phyloP scores from a whole-genome alignment of 208 protist genomes.

The Trypanosoma congolense region DNA sequence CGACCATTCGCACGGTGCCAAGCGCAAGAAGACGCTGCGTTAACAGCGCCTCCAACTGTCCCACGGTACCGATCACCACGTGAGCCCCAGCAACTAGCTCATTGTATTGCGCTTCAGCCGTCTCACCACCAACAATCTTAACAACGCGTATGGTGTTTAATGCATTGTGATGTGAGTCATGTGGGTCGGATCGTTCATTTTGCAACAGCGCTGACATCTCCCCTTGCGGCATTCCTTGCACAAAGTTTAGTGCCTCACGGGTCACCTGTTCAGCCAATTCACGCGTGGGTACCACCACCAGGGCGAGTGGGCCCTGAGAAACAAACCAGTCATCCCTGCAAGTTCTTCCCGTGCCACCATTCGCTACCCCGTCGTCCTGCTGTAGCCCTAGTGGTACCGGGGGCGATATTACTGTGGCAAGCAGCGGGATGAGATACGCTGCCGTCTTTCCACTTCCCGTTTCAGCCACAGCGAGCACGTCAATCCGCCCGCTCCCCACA shows the following conservation, averaged over 20 bases:
- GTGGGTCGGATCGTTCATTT: conserved; percentile 1
- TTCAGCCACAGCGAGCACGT: conserved; percentile 87
- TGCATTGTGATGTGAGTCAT: conserved; percentile 22
- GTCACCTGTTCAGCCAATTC: conserved; percentile 92
- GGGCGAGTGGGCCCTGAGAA: conserved; percentile 68
- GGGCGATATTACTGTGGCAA: conserved; percentile 56
- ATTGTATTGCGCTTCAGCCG: conserved; percentile 46
- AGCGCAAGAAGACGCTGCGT: conserved; percentile 61
- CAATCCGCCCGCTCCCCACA: conserved; percentile 28
- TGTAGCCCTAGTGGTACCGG: conserved; percentile 31
- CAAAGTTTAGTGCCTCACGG: conserved; percentile 18
- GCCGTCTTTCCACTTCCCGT: conserved; percentile 94
- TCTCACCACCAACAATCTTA: conserved; percentile 73
- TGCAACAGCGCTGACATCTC: conserved; percentile 13
- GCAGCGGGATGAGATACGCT: conserved; percentile 86
- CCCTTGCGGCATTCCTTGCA: conserved; percentile 1
- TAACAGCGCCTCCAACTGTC: conserved; percentile 65
- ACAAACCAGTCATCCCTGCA: conserved; percentile 52
- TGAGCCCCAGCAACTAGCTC: conserved; percentile 49
- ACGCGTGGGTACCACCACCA: conserved; percentile 90
- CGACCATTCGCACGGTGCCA: conserved; percentile 67
- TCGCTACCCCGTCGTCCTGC: not conserved
- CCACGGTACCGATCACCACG: conserved; percentile 81
- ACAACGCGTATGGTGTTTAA: conserved; percentile 63
- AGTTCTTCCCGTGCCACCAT: not conserved